A percentile compares a stretch with the other conserved stretches of the same genome.
Conservation (phyloP, 2,329 filamentous ascomycete species). For the Claviceps fusiformis region DNA sequence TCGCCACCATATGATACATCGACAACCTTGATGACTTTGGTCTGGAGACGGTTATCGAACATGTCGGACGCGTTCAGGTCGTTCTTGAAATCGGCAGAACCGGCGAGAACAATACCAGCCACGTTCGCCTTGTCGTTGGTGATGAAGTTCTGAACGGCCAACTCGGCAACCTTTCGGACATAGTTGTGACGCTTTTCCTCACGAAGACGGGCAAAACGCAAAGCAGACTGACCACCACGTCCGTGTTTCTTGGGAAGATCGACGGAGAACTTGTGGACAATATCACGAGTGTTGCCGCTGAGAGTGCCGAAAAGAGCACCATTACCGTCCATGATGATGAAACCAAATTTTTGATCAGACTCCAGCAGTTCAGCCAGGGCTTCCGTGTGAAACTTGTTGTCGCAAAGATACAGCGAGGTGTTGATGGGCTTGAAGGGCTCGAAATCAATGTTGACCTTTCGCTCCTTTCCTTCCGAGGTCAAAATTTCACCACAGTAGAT, state of each 20-base stretch:
- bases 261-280: slow-evolving; percentile 96
- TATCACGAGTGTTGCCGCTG: slow-evolving; percentile 91
- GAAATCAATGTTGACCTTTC: slow-evolving; percentile 99
- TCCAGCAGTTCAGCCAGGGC: slow-evolving; percentile 92
- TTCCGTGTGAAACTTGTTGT: slow-evolving; percentile 99
- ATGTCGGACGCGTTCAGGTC: slow-evolving; percentile 95
- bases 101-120: slow-evolving; percentile 84
- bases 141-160: slow-evolving; percentile 98
- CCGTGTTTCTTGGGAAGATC: slow-evolving; percentile 99
- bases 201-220: slow-evolving; percentile 98
- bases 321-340: slow-evolving; percentile 99
- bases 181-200: slow-evolving; percentile 99
- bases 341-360: slow-evolving; percentile 97
- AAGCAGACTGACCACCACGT: slow-evolving; percentile 97
- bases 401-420: slow-evolving; percentile 95
- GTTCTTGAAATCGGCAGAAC: slow-evolving; percentile 99
- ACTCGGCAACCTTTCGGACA: slow-evolving; percentile 93
- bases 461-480: slow-evolving; percentile 94
- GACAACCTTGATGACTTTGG: slow-evolving; percentile 98
- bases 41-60: slow-evolving; percentile 81
- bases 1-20: slow-evolving; percentile 98
- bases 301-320: slow-evolving; percentile 93
- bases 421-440: slow-evolving; percentile 99
- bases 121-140: slow-evolving; percentile 98
- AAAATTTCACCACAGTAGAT: slow-evolving; percentile 99